These are phyloP conservation scores for Dipteronia sinensis DNA, from an alignment of 345 rosid genomes.

Conservation along the genomic window DNA sequence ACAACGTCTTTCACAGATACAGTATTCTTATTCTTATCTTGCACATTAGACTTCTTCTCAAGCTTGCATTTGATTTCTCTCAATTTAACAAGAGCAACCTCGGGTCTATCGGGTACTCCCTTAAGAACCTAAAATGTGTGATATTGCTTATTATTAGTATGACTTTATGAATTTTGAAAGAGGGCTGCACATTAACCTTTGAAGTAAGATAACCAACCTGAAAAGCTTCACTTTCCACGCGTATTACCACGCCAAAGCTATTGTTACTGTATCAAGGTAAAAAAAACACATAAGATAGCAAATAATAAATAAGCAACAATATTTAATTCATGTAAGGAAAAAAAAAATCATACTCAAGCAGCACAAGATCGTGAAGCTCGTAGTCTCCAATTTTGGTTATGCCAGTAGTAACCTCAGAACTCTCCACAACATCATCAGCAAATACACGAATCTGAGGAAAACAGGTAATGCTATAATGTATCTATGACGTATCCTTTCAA, in stretches of 20 bases:
- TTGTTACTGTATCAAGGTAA: constrained; percentile 58
- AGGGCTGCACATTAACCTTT: background rate
- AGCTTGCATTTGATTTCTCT: constrained; percentile 94
- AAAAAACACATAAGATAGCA: constrained; percentile 22
- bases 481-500: background rate
- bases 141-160: background rate
- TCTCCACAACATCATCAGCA: constrained; percentile 95
- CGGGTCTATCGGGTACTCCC: constrained; percentile 94
- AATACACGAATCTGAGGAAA: constrained; percentile 74
- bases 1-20: constrained; percentile 81
- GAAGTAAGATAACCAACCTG: constrained; percentile 49
- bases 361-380: constrained; percentile 96
- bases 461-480: constrained; percentile 16
- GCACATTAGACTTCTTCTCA: constrained; percentile 71
- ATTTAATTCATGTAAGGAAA: constrained; percentile 6
- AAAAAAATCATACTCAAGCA: constrained; percentile 70
- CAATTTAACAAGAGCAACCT: constrained; percentile 75
- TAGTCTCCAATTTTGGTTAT: constrained; percentile 83
- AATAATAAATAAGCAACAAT: constrained; percentile 5
- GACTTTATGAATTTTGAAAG: background rate
- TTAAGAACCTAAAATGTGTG: constrained; percentile 66
- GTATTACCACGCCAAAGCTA: constrained; percentile 91
- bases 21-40: constrained; percentile 69
- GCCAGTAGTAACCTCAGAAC: constrained; percentile 95
- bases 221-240: constrained; percentile 95